phyloP scores from a whole-genome alignment of 208 protist species.

The Sergeia podlipaevii region DNA sequence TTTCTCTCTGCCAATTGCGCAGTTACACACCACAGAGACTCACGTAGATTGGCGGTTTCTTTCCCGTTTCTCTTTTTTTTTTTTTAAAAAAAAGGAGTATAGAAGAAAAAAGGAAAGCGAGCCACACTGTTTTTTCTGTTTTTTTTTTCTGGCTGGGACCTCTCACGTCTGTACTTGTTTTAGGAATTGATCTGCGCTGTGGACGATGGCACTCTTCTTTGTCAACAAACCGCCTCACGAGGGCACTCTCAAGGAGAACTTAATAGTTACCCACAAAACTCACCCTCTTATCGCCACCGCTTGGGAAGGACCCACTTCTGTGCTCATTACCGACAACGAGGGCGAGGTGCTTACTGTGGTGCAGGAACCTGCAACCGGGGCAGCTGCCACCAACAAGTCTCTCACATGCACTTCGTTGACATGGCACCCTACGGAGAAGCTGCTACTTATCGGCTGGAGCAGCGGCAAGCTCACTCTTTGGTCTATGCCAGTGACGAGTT shows the following conservation, averaged over 20 bases:
- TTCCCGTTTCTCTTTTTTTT: constrained; percentile 11
- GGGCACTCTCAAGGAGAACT: constrained; percentile 46
- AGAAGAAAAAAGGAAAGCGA: background rate
- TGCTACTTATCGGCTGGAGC: constrained; percentile 83
- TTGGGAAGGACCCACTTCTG: constrained; percentile 51
- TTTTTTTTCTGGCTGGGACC: background rate
- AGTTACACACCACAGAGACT: background rate
- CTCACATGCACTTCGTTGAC: constrained; percentile 43
- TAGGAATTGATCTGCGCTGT: background rate
- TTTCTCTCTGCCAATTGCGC: background rate
- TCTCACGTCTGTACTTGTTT: background rate
- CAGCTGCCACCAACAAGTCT: constrained; percentile 12
- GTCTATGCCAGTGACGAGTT: constrained; percentile 28
- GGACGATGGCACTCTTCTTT: constrained; percentile 76
- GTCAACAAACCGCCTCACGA: constrained; percentile 57
- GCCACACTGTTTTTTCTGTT: background rate
- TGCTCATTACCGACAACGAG: constrained; percentile 79
- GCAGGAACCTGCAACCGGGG: constrained; percentile 24
- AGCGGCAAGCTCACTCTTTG: constrained; percentile 74
- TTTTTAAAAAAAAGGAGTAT: background rate
- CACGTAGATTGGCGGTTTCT: background rate
- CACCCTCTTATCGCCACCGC: constrained; percentile 66
- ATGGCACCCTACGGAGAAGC: constrained; percentile 80
- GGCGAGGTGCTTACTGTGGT: constrained; percentile 65
- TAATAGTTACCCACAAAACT: constrained; percentile 47